Evolutionary conservation across 805 yeast genomes (phyloP), one percentile per base, ranked within the genome.

Genomic region (Sugiyamaella lignohabitans): DNA sequence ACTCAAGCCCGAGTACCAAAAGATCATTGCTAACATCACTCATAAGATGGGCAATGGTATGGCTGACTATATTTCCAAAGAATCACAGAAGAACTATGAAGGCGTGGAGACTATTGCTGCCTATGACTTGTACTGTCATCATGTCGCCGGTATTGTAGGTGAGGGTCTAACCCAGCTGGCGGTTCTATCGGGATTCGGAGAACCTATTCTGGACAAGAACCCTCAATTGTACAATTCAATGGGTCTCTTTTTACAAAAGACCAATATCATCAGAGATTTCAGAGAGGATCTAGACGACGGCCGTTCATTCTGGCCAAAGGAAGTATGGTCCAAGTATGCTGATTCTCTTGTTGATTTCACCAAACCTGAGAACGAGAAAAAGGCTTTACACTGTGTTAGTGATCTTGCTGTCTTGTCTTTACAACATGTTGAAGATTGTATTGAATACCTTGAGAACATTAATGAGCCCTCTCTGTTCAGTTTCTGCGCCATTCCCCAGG

Each of bases 401-500:
- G 91, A 91, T 39, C 71, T 93, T 60, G 88, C 86, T 8, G 72
- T 82, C 51, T 82, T 88, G 62, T 82, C 95, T 1, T 71, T 93
- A 61, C 71, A 69, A 23, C 97, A 91, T 60, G 88, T 78, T 35
- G 76, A 76, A 45, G 93, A 87, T 59, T 84, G 80, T 24, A 73
- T 93, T 57, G 75, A 75, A 43, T 93, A 85, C 63, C 72, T 93
- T 47, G 76, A 91, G 16, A 71, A 80, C 51, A 76, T 93, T 42
- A 75, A 76, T 49, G 98, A 93, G 62, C 85, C 83, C 50, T 79
- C 95, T 1, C 69, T 82, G 42, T 93, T 87, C 72, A 84, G 81
- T 57, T 93, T 93, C 71, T 89, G 97, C 70, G 87, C 97, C 8
- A 93, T 93, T 61, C 99, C 99, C 17, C 99, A 93, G 69, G 97